Percentiles rank a stretch among this genome's conserved stretches.
Conservation (phyloP, 2,329 filamentous ascomycete genomes). For the Fusarium subtropicale region DNA sequence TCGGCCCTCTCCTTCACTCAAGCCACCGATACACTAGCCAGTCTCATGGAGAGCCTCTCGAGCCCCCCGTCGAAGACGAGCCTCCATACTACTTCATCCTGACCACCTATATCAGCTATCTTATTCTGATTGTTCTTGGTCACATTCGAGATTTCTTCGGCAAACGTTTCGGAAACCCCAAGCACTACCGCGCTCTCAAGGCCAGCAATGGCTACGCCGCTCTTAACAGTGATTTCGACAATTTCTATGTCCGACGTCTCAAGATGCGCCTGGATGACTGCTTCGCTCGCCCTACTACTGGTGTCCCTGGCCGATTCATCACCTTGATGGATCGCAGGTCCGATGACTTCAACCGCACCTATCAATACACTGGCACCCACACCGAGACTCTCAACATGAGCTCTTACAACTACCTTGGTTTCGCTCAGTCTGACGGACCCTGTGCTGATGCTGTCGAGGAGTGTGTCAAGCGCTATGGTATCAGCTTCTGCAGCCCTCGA, state of each 20-base stretch:
- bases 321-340: conserved; percentile 92
- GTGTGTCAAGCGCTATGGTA: conserved; percentile 83
- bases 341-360: conserved; percentile 90
- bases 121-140: conserved; percentile 94
- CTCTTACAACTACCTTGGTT: conserved; percentile 99
- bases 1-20: conserved; percentile 83
- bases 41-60: conserved; percentile 83
- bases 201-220: conserved; percentile 91
- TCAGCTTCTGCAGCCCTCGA: conserved; percentile 84
- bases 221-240: conserved; percentile 98
- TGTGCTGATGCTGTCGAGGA: conserved; percentile 95
- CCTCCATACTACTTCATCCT: conserved; percentile 97
- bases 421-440: conserved; percentile 95
- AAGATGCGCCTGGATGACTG: conserved; percentile 97
- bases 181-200: conserved; percentile 83
- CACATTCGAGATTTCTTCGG: conserved; percentile 98
- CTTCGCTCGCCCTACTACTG: conserved; percentile 91
- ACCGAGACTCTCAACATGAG: conserved; percentile 99
- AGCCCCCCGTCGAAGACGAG: conserved; percentile 89
- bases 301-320: conserved; percentile 93
- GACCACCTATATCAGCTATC: conserved; percentile 98
- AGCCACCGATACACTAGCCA: conserved; percentile 90
- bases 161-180: conserved; percentile 89
- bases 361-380: conserved; percentile 87
- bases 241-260: conserved; percentile 92